These are phyloP conservation scores for Chionographis japonica DNA, from an alignment of 106 monocot genomes.

Conservation along the genomic window DNA sequence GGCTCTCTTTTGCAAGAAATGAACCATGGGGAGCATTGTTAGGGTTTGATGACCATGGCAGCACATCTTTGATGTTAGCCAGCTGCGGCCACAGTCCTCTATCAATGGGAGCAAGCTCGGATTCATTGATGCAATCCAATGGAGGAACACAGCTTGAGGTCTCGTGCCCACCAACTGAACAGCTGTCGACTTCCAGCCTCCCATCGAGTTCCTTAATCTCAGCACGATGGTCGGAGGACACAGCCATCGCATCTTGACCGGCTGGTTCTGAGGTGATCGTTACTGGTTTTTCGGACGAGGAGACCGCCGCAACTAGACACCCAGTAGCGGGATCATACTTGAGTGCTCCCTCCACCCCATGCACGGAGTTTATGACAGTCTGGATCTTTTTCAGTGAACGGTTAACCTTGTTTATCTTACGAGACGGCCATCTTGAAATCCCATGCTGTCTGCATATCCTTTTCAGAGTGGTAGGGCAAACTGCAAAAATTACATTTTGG, in stretches of 20 bases:
- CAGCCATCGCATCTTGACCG: constrained; percentile 1
- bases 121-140: neutral
- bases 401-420: constrained; percentile 97
- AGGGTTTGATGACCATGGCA: constrained; percentile 4
- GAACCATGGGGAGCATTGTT: constrained; percentile 2
- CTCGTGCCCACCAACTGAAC: neutral
- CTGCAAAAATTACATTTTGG: constrained; percentile 33
- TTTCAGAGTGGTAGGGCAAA: constrained; percentile 94
- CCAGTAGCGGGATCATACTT: constrained; percentile 80
- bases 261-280: neutral
- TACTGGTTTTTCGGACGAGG: constrained; percentile 24
- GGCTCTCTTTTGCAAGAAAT: neutral
- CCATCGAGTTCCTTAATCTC: constrained; percentile 7
- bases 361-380: constrained; percentile 82
- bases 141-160: neutral
- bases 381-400: constrained; percentile 85
- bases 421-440: constrained; percentile 94
- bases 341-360: constrained; percentile 84
- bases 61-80: neutral
- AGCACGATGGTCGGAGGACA: constrained; percentile 9
- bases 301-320: constrained; percentile 59
- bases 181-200: constrained; percentile 26
- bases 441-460: constrained; percentile 93
- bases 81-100: neutral
- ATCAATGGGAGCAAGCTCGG: neutral